phyloP scores from a whole-genome alignment of 140 eudicot genomes.

The Oenanthe javanica region DNA sequence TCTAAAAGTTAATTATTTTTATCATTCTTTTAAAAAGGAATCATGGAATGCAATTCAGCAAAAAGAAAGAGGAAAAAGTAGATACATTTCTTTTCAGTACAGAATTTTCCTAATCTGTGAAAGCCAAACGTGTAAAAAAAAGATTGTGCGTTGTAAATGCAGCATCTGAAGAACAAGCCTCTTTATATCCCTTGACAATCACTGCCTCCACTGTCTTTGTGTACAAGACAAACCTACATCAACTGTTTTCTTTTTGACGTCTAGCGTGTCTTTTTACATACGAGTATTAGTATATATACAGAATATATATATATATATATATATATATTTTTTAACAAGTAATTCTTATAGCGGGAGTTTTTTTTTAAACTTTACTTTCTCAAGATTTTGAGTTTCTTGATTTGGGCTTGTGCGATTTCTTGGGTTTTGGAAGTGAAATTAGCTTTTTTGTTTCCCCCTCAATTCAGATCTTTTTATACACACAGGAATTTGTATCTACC shows the following conservation, averaged over 20 bases:
- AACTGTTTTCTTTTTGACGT: neutral
- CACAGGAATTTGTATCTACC: neutral
- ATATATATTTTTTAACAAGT: too few relatives aligned
- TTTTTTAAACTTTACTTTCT: neutral
- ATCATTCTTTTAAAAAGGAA: neutral
- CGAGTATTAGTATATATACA: neutral
- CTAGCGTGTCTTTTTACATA: neutral
- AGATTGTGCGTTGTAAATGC: neutral
- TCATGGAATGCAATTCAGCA: neutral
- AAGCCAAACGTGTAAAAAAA: neutral
- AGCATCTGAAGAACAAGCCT: neutral
- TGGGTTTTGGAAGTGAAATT: neutral
- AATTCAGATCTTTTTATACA: neutral
- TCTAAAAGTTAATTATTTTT: too few relatives aligned
- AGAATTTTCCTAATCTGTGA: neutral
- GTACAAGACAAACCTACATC: neutral
- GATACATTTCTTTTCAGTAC: neutral
- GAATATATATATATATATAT: neutral
- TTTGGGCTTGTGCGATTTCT: neutral
- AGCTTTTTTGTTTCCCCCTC: neutral
- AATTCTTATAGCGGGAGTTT: conserved; percentile 7
- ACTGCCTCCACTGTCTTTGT: neutral
- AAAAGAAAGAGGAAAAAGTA: too few relatives aligned
- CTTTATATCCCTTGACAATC: neutral
- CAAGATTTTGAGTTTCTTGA: neutral